Percentiles rank a stretch among this genome's conserved stretches.
phyloP scores from a whole-genome alignment of 306 rosid species.

The Ochetophila trinervis region DNA sequence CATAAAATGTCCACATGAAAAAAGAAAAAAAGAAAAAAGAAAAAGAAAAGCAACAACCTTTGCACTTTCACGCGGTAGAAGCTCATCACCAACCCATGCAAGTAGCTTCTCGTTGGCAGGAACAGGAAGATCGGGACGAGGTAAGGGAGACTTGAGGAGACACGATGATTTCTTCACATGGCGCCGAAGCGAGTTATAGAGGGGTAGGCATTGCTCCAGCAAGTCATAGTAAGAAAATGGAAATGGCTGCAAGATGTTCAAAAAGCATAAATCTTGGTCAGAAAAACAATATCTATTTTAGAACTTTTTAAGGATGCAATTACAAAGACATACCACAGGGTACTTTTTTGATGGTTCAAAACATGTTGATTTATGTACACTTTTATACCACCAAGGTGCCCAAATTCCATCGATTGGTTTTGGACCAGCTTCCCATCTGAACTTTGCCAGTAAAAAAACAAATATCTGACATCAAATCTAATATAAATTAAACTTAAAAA shows the following conservation, averaged over 20 bases:
- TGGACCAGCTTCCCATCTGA: conserved; percentile 83
- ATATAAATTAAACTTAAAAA: too few relatives aligned
- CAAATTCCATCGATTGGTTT: conserved; percentile 73
- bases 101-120: conserved; percentile 78
- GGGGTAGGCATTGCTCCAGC: conserved; percentile 73
- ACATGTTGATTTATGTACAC: conserved; percentile 58
- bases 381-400: conserved; percentile 86
- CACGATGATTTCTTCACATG: conserved; percentile 48
- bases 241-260: conserved; percentile 49
- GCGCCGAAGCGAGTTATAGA: conserved; percentile 64
- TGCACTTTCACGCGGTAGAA: conserved; percentile 70
- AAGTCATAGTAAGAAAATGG: conserved; percentile 55
- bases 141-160: conserved; percentile 51
- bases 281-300: too few relatives aligned
- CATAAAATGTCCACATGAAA: neutral
- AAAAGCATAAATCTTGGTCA: conserved; percentile 13
- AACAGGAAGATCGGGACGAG: conserved; percentile 71
- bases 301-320: too few relatives aligned
- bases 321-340: conserved; percentile 47
- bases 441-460: neutral
- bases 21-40: conserved; percentile 10
- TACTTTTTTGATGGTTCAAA: conserved; percentile 47
- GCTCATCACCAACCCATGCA: conserved; percentile 89
- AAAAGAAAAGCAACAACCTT: conserved; percentile 31
- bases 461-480: too few relatives aligned